phyloP scores from a whole-genome alignment of 345 rosid genomes.

The Citrus mangshanensis region DNA sequence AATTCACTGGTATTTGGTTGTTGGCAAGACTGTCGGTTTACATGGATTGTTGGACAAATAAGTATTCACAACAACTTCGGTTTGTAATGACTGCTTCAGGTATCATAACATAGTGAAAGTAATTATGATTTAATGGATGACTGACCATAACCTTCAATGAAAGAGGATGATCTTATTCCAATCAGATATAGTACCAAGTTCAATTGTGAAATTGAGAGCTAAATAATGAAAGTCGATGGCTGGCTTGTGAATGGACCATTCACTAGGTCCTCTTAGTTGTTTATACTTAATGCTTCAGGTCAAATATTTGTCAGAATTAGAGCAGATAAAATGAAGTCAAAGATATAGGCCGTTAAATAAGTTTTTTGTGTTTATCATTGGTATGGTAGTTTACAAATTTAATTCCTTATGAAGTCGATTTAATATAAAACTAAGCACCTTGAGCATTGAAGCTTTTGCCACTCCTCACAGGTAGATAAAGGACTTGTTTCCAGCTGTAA shows the following conservation, averaged over 20 bases:
- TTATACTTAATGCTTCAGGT: not conserved
- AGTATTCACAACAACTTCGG: not conserved
- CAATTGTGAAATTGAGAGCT: not conserved
- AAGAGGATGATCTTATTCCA: not conserved
- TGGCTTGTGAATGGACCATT: not conserved
- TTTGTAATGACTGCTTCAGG: not conserved
- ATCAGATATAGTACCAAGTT: not conserved
- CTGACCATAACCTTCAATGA: not conserved
- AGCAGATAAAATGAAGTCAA: not conserved
- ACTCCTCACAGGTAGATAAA: not conserved
- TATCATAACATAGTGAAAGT: not conserved
- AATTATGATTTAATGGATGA: not conserved
- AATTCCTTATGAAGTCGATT: not conserved
- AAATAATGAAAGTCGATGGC: not conserved
- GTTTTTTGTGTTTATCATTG: not conserved
- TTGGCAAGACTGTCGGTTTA: not conserved
- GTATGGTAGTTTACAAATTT: not conserved
- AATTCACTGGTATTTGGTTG: not conserved
- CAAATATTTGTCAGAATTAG: not conserved
- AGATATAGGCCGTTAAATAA: not conserved
- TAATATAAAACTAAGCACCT: not conserved
- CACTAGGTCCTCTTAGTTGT: not conserved
- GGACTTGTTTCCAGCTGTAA: not conserved
- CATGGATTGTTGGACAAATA: not conserved
- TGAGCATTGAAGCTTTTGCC: not conserved